Conservation (phyloP, 1,284 basidiomycete species). For the Boletus sp. region DNA sequence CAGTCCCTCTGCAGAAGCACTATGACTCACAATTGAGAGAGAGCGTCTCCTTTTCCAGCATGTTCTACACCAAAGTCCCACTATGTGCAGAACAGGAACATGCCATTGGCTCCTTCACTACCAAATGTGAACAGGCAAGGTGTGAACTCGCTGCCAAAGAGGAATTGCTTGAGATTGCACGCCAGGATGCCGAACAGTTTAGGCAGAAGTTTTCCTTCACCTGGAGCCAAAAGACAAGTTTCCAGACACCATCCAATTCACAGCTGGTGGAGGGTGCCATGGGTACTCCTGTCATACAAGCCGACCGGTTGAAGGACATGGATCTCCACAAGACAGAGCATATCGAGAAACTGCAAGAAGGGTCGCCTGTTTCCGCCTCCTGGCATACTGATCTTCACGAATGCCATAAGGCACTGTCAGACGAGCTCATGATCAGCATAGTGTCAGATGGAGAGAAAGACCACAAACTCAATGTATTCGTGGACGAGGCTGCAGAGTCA, state of each 20-base stretch:
- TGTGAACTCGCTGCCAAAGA: background rate
- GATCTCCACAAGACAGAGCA: background rate
- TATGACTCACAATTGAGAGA: conserved; percentile 14
- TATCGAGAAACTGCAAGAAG: background rate
- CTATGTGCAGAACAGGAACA: conserved; percentile 10
- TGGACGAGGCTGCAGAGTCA: background rate
- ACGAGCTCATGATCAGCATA: background rate
- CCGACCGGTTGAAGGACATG: background rate
- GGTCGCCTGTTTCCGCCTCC: background rate
- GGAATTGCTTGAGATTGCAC: conserved; percentile 1
- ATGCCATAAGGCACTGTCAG: background rate
- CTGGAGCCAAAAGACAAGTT: background rate
- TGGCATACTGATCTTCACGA: background rate
- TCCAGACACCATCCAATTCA: background rate
- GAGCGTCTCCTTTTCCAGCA: background rate
- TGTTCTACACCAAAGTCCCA: background rate
- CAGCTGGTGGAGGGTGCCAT: conserved; percentile 7
- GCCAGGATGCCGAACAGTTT: conserved; percentile 10
- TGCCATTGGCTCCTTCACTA: conserved; percentile 4
- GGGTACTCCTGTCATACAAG: background rate
- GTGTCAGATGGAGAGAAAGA: conserved; percentile 2
- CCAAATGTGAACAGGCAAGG: conserved; percentile 3
- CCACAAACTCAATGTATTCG: background rate
- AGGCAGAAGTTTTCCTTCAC: conserved; percentile 2
- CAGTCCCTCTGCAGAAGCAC: conserved; percentile 1